phyloP scores from a whole-genome alignment of 345 rosid genomes.

The Eucalyptus lansdowneana region DNA sequence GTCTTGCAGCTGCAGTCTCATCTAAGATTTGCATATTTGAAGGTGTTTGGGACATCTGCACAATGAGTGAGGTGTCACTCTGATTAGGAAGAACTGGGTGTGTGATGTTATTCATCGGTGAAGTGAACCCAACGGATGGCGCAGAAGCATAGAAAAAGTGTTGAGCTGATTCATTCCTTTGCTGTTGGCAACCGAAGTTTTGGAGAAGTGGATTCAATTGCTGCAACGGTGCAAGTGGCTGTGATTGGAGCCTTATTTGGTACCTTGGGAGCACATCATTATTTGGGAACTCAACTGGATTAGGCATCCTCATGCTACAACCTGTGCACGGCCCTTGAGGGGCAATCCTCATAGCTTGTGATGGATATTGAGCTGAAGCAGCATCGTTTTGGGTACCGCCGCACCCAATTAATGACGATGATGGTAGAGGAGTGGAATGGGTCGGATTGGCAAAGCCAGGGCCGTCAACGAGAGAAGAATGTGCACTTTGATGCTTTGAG shows the following conservation, averaged over 20 bases:
- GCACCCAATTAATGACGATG: not conserved
- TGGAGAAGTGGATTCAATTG: not conserved
- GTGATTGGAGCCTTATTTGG: not conserved
- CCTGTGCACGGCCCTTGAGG: not conserved
- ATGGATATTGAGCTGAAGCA: not conserved
- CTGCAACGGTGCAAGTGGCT: not conserved
- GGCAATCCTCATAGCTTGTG: not conserved
- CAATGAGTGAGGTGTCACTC: not conserved
- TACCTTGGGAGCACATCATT: not conserved
- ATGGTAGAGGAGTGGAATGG: not conserved
- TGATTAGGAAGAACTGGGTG: not conserved
- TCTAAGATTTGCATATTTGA: not conserved
- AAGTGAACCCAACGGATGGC: not conserved
- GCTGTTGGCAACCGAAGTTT: not conserved
- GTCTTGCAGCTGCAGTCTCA: not conserved
- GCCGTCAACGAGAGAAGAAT: not conserved
- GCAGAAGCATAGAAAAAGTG: not conserved
- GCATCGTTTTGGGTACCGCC: not conserved
- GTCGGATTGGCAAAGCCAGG: not conserved
- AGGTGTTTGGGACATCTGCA: not conserved
- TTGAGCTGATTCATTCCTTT: not conserved
- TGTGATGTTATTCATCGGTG: not conserved
- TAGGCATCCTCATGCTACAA: not conserved
- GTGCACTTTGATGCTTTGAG: not conserved
- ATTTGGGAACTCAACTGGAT: not conserved